A percentile compares a stretch with the other conserved stretches of the same genome.
phyloP scores from a whole-genome alignment of 139 green algal species.

The Tetraselmis striata region DNA sequence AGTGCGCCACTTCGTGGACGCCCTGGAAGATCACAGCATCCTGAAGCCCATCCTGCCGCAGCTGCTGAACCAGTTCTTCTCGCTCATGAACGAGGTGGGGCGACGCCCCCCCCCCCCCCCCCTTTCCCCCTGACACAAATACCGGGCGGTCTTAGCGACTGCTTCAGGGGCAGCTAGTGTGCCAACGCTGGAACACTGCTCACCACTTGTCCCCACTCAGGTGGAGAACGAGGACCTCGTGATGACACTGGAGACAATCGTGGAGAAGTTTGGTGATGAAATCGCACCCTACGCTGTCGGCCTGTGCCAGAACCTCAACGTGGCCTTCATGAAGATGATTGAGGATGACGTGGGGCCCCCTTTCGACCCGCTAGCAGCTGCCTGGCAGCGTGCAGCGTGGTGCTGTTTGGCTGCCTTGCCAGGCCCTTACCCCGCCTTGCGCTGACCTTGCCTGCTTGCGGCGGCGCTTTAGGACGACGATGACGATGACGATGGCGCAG shows the following conservation, averaged over 20 bases:
- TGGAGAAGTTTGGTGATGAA: constrained; percentile 89
- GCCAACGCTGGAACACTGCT: too few relatives aligned
- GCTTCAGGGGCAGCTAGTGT: too few relatives aligned
- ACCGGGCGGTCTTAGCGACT: too few relatives aligned
- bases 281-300: constrained; percentile 86
- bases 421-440: too few relatives aligned
- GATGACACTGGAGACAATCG: constrained; percentile 86
- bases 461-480: constrained; percentile 64
- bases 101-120: not conserved
- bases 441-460: too few relatives aligned
- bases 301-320: constrained; percentile 67
- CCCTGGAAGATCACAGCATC: constrained; percentile 53
- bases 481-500: constrained; percentile 44
- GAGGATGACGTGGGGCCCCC: constrained; percentile 10
- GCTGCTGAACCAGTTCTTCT: constrained; percentile 83
- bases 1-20: constrained; percentile 82
- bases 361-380: too few relatives aligned
- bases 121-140: not conserved
- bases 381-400: too few relatives aligned
- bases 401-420: too few relatives aligned
- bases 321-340: constrained; percentile 34
- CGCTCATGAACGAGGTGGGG: constrained; percentile 82
- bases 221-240: constrained; percentile 90
- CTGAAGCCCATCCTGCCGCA: constrained; percentile 74
- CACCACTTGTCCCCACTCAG: constrained; percentile 20